phyloP scores from a whole-genome alignment of 495 filamentous ascomycete species.

The Podospora pseudopauciseta region DNA sequence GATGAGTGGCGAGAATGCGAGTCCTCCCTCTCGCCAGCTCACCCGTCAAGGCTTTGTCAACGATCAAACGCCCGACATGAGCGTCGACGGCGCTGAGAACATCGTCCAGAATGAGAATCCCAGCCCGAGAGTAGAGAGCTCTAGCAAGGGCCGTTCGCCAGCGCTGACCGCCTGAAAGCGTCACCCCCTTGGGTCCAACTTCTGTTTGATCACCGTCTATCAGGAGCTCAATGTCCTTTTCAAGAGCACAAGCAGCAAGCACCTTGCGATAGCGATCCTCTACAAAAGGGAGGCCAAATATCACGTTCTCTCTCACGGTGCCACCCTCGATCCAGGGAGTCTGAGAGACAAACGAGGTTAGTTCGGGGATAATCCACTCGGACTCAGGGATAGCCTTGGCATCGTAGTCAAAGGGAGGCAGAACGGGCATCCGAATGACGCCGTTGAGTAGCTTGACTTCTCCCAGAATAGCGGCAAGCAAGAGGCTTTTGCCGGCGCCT shows the following conservation, averaged over 20 bases:
- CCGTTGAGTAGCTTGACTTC: conserved; percentile 51
- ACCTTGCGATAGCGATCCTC: conserved; percentile 50
- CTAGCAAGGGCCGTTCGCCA: conserved; percentile 66
- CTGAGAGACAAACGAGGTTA: conserved; percentile 61
- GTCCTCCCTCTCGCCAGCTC: conserved; percentile 45
- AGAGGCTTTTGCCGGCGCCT: conserved; percentile 57
- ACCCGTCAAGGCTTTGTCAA: conserved; percentile 49
- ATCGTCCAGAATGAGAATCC: conserved; percentile 65
- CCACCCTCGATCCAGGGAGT: conserved; percentile 56
- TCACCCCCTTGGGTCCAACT: conserved; percentile 67
- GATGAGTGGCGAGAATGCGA: conserved; percentile 52
- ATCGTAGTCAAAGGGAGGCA: conserved; percentile 31
- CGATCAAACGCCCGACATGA: conserved; percentile 47
- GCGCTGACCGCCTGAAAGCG: conserved; percentile 67
- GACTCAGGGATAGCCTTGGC: conserved; percentile 30
- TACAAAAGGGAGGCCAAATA: conserved; percentile 52
- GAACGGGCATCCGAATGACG: conserved; percentile 40
- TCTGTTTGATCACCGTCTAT: conserved; percentile 65
- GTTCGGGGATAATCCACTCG: conserved; percentile 59
- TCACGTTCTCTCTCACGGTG: conserved; percentile 54
- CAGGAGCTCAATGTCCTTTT: conserved; percentile 60
- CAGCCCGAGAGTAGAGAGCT: conserved; percentile 65
- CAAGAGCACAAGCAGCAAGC: conserved; percentile 60
- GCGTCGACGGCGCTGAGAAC: conserved; percentile 61
- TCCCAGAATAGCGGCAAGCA: conserved; percentile 55